A percentile compares a stretch with the other conserved stretches of the same genome.
Evolutionary conservation across 306 rosid genomes (phyloP).

Genomic region (Sesbania bispinosa): DNA sequence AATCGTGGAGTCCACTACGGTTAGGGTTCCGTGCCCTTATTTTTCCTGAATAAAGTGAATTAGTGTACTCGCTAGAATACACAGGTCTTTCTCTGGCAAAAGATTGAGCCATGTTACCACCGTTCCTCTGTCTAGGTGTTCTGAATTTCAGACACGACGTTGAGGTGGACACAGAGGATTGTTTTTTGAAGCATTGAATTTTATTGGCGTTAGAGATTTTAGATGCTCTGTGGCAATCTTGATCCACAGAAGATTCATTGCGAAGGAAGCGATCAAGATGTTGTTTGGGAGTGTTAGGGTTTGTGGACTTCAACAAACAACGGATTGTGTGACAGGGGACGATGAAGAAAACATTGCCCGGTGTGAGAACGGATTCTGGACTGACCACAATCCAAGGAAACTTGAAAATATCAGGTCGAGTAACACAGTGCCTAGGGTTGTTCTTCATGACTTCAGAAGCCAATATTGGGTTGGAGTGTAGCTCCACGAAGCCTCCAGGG

Average conservation of each 20-base stretch:
- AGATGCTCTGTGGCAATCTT: background rate
- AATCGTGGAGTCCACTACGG: too few species aligned
- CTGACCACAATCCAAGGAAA: slow-evolving; percentile 24
- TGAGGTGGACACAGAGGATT: too few species aligned
- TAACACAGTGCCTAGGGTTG: slow-evolving; percentile 13
- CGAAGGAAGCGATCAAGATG: too few species aligned
- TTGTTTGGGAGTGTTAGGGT: too few species aligned
- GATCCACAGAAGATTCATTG: background rate
- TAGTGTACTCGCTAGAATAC: background rate
- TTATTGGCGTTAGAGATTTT: background rate
- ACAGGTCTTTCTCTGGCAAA: background rate
- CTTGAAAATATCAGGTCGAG: slow-evolving; percentile 15
- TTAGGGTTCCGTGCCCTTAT: too few species aligned
- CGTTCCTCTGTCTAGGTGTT: background rate
- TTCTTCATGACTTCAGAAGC: slow-evolving; percentile 17
- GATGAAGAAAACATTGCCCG: slow-evolving; percentile 26
- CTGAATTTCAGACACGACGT: too few species aligned
- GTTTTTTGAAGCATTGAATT: background rate
- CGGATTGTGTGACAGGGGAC: slow-evolving; percentile 21
- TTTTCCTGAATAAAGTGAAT: too few species aligned
- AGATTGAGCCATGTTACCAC: background rate
- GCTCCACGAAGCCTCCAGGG: slow-evolving; percentile 21
- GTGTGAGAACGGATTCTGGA: slow-evolving; percentile 17
- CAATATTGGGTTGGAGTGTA: background rate
- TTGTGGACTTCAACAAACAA: background rate